Evolutionary conservation across 768 basidiomycete species (phyloP).

Genomic region (Mycena belliarum): DNA sequence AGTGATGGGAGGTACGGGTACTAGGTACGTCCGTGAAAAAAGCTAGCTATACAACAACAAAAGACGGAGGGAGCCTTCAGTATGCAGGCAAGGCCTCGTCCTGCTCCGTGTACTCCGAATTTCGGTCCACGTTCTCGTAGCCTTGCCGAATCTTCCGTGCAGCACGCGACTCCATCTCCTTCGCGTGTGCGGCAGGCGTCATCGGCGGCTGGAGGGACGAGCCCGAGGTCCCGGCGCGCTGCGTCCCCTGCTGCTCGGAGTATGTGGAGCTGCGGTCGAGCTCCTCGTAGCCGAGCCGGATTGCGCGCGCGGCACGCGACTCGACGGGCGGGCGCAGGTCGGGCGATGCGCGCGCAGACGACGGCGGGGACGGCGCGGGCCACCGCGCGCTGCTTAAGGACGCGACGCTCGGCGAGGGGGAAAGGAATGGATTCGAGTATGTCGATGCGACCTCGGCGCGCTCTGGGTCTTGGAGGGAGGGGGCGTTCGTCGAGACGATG

Average conservation of each 20-base stretch:
- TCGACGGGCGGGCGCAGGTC: not conserved
- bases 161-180: constrained; percentile 15
- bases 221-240: no score
- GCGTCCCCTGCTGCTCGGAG: not conserved
- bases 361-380: not conserved
- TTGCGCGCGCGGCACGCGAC: constrained; percentile 12
- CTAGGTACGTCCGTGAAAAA: not conserved
- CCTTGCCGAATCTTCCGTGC: constrained; percentile 16
- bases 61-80: not conserved
- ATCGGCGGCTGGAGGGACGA: constrained; percentile 1
- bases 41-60: not conserved
- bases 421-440: constrained; percentile 14
- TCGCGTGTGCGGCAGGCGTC: constrained; percentile 14
- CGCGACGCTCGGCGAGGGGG: constrained; percentile 1
- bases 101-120: constrained; percentile 18
- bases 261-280: constrained; percentile 4
- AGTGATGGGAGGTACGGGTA: not conserved
- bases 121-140: constrained; percentile 17
- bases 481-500: constrained; percentile 6
- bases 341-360: not conserved
- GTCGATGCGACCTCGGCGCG: not conserved
- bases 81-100: constrained; percentile 20
- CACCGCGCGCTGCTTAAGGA: not conserved
- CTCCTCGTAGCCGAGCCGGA: constrained; percentile 14
- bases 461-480: constrained; percentile 12